A percentile compares a stretch with the other conserved stretches of the same genome.
Evolutionary conservation across 192 early-diverging fungal species (phyloP).

Genomic region (Coemansia sp.): DNA sequence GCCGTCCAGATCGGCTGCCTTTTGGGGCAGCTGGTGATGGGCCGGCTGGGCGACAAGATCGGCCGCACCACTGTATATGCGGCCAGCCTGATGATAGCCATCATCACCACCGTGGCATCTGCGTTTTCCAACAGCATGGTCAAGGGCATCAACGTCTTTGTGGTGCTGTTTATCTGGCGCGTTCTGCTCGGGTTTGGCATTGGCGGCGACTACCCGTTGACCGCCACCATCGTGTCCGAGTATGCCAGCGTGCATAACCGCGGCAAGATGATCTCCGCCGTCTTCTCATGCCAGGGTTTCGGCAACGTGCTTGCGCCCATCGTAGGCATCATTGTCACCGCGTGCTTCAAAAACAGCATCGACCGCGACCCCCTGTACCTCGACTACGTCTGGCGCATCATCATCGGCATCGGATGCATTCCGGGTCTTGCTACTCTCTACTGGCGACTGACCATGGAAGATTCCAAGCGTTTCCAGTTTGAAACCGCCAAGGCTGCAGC

Average conservation of each 20-base stretch:
- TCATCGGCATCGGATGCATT: constrained; percentile 80
- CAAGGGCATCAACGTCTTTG: constrained; percentile 65
- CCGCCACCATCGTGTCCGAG: constrained; percentile 91
- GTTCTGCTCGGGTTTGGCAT: constrained; percentile 91
- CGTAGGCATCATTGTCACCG: constrained; percentile 70
- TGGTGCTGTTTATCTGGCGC: constrained; percentile 84
- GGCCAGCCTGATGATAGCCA: constrained; percentile 86
- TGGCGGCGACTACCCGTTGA: constrained; percentile 95
- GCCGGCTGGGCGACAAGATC: constrained; percentile 82
- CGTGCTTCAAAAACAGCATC: constrained; percentile 71
- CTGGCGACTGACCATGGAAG: constrained; percentile 89
- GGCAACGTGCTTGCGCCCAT: constrained; percentile 81
- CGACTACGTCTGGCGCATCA: constrained; percentile 91
- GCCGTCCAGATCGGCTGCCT: constrained; percentile 87
- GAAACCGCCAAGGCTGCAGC: constrained; percentile 39
- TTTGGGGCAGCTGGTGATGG: constrained; percentile 88
- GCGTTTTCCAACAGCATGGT: constrained; percentile 70
- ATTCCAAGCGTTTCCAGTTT: constrained; percentile 79
- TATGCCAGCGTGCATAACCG: constrained; percentile 78
- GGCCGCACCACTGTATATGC: constrained; percentile 91
- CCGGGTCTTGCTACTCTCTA: constrained; percentile 85
- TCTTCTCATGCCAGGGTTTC: constrained; percentile 94
- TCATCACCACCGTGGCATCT: constrained; percentile 79
- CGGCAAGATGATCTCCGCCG: constrained; percentile 85
- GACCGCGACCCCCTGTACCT: constrained; percentile 62